Base-by-base conservation (phyloP, 495 filamentous ascomycete genomes). In the Penicillium lagena region DNA sequence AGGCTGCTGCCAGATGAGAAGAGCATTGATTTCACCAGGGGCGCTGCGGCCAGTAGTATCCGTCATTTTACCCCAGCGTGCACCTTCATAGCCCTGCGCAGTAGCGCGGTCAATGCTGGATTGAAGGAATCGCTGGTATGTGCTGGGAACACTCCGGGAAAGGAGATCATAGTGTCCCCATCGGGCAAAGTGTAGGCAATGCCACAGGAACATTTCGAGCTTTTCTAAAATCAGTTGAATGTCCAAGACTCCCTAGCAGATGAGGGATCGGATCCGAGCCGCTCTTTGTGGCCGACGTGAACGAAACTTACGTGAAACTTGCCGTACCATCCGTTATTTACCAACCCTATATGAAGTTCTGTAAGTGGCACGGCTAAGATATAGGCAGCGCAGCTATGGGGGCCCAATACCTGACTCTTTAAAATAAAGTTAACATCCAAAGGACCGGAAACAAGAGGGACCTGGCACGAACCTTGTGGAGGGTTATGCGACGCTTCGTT, bases 31-130 rank as follows among this genome's bases (percentile, higher is more conserved):
- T 29, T 46, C 35, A 5, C 78, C 78, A 7, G 78, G 78, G 9
- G 77, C 75, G 34, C 64, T 70, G 40, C 75, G 59, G 37, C 78
- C 77, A 4, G 70, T 68, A 0, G 77, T 70, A 51, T 79, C 78
- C 7, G 68, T 77, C 76, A 79, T 79, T 56, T 81, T 81, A 7
- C 78, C 75, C 69, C 74, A 73, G 41, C 75, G 66, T 8, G 76
- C 72, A 4, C 77, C 78, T 2, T 49, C 45, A 49, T 80, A 81
- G 10, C 77, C 75, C 46, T 78, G 75, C 0, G 46, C 37, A 7
- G 42, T 31, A 1, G 78, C 77, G 32, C 78, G 66, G 7, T 66
- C 61, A 9, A 67, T 45, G 3, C 69, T 71, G 0, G 70, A 69
- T 7, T 59, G 55, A 0, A 81, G 60, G 47, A 76, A 76, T 9